These are phyloP conservation scores for Dryas octopetala DNA, from an alignment of 306 rosid species.

Conservation along the genomic window DNA sequence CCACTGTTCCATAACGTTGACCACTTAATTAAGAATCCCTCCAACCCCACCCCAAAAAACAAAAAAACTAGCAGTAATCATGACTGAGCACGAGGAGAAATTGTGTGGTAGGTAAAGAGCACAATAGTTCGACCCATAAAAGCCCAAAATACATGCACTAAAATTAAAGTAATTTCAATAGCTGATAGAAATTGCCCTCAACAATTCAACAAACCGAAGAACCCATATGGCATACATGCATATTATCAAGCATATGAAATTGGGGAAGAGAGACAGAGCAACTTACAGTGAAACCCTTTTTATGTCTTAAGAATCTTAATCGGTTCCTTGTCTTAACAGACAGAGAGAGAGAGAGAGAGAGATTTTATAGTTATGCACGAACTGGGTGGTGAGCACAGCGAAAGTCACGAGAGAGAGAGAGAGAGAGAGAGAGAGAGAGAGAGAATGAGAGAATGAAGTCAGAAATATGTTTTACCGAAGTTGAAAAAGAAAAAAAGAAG, in stretches of 20 bases:
- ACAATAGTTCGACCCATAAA: background rate
- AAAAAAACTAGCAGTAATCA: background rate
- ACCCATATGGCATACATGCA: background rate
- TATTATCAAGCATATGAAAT: background rate
- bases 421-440: background rate
- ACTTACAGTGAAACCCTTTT: conserved; percentile 8
- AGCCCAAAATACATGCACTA: background rate
- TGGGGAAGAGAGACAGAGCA: background rate
- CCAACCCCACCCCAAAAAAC: background rate
- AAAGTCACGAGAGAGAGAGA: background rate
- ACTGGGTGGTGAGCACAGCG: background rate
- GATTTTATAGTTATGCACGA: background rate
- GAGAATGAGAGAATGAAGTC: background rate
- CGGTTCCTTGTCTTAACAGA: background rate
- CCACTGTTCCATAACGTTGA: background rate
- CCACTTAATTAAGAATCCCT: background rate
- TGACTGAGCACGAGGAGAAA: background rate
- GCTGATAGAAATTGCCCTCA: background rate
- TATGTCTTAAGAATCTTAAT: background rate
- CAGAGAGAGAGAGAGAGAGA: background rate
- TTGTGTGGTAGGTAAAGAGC: too few relatives aligned
- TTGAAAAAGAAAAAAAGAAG: background rate
- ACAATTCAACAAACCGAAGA: background rate
- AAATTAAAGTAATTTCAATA: background rate
- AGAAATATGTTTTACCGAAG: background rate